Evolutionary conservation across 257 asterid genomes (phyloP), one percentile per base, ranked within the genome.

Genomic region (Fraxinus americana): DNA sequence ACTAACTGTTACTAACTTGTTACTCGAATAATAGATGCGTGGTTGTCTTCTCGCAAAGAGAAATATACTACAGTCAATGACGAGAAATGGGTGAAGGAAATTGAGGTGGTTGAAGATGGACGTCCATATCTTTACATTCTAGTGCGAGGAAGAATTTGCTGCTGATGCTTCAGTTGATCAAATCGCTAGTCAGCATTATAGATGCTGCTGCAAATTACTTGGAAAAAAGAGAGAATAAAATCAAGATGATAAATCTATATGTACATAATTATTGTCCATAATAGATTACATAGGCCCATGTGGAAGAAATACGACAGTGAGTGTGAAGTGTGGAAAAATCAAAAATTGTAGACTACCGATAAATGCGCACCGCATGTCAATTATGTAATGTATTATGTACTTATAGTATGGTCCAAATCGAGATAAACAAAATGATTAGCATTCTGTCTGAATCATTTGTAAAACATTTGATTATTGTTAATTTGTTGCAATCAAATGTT

Each of bases 61-160:
- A 85, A 85, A 72, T 90, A 85, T 81, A 73, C 82, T 36, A 92
- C 89, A 81, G 86, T 91, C 41, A 96, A 91, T 57, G 25, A 87
- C 1, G 88, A 82, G 81, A 88, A 79, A 25, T 79, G 84, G 0
- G 82, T 85, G 80, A 91, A 90, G 82, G 89, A 73, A 35, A 32
- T 88, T 16, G 89, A 86, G 82, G 87, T 85, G 76, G 82, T 85
- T 27, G 96, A 90, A 65, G 96, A 96, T 7, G 94, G 96, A 52
- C 81, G 48, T 76, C 84, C 91, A 88, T 68, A 32, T 87, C 0
- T 87, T 90, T 76, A 85, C 78, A 0, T 78, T 83, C 8, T 89
- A 70, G n/a, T 85, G 89, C 10, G 82, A 82, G 77, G 93, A 88
- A 67, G 92, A 87, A 12, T 83, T 86, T 12, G 82, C 92, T n/a